Evolutionary conservation across 129 eudicot genomes (phyloP).

Genomic region (Helianthus annuus): HanXRQr2.0-SUNRISE NC_035447.2:690397-690896

Average conservation of each 20-base stretch:
- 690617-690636: constrained; percentile 78
- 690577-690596: constrained; percentile 28
- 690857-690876: too few species aligned
- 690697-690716: too few species aligned
- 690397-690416: constrained; percentile 77
- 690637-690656: constrained; percentile 22
- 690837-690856: too few species aligned
- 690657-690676: neutral
- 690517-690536: constrained; percentile 90
- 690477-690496: constrained; percentile 47
- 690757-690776: too few species aligned
- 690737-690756: too few species aligned
- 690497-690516: constrained; percentile 69
- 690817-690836: too few species aligned
- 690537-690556: constrained; percentile 37
- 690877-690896: too few species aligned
- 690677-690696: neutral
- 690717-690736: too few species aligned
- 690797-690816: too few species aligned
- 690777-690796: too few species aligned
- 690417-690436: constrained; percentile 47
- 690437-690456: constrained; percentile 27
- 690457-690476: constrained; percentile 55
- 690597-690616: constrained; percentile 42
- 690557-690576: neutral